Percentiles rank a stretch among this genome's conserved stretches.
Conservation (phyloP, 2,329 filamentous ascomycete species). For the Cladosporium sp. region DNA sequence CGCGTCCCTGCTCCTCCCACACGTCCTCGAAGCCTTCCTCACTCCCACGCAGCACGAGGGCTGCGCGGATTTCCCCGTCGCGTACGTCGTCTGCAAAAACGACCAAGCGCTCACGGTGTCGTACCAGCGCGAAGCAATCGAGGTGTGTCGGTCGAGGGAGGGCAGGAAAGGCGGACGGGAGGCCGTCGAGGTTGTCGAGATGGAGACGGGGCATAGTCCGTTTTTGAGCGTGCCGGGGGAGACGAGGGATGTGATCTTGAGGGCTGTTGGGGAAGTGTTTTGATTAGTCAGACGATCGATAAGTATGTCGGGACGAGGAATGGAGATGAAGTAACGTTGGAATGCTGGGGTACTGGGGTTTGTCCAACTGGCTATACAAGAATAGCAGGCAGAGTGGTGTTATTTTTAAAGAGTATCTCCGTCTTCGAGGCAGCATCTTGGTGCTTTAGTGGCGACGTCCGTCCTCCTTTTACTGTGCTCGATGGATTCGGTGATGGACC, state of each 20-base stretch:
- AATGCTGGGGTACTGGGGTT: not conserved
- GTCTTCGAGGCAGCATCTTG: not conserved
- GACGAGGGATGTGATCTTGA: not conserved
- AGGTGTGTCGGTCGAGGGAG: conserved; percentile 7
- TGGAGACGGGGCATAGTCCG: conserved; percentile 25
- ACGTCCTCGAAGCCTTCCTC: conserved; percentile 19
- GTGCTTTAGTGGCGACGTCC: not conserved
- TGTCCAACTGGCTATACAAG: not conserved
- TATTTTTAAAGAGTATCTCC: not conserved
- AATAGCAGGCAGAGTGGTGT: not conserved
- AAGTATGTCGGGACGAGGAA: not conserved
- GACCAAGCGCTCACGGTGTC: conserved; percentile 21
- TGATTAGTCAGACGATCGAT: not conserved
- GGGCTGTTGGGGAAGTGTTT: not conserved
- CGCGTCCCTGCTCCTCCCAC: conserved; percentile 14
- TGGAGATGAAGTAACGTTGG: not conserved
- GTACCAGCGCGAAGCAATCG: conserved; percentile 14
- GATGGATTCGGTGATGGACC: not conserved
- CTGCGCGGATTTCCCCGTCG: conserved; percentile 23
- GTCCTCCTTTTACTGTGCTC: not conserved
- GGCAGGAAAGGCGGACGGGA: not conserved
- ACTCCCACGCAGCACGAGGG: conserved; percentile 20
- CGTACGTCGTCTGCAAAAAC: conserved; percentile 24
- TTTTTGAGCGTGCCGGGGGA: conserved; percentile 24
- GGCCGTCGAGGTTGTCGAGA: conserved; percentile 15